Evolutionary conservation across 1,284 basidiomycete species (phyloP).

Genomic region (Rhodotorula mucilaginosa): DNA sequence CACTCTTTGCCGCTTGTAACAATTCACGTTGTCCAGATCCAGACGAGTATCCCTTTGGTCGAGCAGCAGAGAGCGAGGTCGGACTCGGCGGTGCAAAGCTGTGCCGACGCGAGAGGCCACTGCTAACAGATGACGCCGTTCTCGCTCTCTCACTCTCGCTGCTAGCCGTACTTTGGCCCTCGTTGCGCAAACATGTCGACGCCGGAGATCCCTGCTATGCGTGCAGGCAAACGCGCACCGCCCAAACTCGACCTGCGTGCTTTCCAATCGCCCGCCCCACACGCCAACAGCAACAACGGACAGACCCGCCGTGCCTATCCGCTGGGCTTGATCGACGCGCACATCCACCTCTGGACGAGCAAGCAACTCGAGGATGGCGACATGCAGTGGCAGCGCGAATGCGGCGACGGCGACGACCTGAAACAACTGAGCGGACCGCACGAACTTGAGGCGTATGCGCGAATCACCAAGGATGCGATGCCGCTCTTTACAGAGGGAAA

Average conservation of each 20-base stretch:
- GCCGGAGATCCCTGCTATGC: background rate
- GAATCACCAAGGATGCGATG: slow-evolving; percentile 3
- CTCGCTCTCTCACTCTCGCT: background rate
- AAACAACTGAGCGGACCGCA: slow-evolving; percentile 20
- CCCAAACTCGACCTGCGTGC: slow-evolving; percentile 33
- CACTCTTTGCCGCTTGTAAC: background rate
- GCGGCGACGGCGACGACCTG: background rate
- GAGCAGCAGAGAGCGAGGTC: too few relatives aligned
- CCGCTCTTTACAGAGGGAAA: slow-evolving; percentile 4
- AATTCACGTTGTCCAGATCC: too few relatives aligned
- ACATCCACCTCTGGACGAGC: slow-evolving; percentile 32
- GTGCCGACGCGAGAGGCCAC: background rate
- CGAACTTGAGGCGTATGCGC: slow-evolving; percentile 9
- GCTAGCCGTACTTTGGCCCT: too few relatives aligned
- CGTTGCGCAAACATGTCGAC: background rate
- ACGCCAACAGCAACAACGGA: background rate
- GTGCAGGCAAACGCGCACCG: slow-evolving; percentile 17
- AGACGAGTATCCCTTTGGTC: too few relatives aligned
- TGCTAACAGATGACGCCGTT: background rate
- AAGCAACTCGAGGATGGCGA: slow-evolving; percentile 16
- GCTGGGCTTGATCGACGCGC: slow-evolving; percentile 21
- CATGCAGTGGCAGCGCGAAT: slow-evolving; percentile 15
- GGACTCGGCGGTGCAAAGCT: background rate
- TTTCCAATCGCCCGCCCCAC: slow-evolving; percentile 3
- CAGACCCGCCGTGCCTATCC: slow-evolving; percentile 11